Evolutionary conservation across 306 rosid genomes (phyloP).

Genomic region (Cicer chorassanicum): DNA sequence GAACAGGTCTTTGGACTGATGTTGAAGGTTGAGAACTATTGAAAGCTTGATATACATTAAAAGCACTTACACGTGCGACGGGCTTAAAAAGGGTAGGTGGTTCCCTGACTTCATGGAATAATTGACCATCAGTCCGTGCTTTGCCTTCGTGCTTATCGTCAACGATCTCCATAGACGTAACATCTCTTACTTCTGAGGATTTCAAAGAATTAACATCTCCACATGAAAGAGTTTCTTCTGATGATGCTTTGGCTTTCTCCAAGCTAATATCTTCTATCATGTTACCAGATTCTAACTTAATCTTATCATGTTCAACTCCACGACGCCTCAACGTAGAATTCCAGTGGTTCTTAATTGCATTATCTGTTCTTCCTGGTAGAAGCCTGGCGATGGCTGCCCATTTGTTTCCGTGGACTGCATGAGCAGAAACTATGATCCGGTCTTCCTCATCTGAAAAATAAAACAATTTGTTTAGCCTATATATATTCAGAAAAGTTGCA

Average conservation of each 20-base stretch:
- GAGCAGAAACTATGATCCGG: constrained; percentile 83
- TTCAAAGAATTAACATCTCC: constrained; percentile 80
- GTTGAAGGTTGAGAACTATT: constrained; percentile 57
- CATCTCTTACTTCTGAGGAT: constrained; percentile 76
- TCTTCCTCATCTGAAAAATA: constrained; percentile 87
- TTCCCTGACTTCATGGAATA: constrained; percentile 58
- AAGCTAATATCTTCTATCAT: constrained; percentile 65
- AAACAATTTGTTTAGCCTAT: constrained; percentile 40
- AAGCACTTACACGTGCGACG: constrained; percentile 83
- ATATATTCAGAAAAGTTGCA: constrained; percentile 28
- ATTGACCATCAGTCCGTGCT: constrained; percentile 53
- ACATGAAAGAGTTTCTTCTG: constrained; percentile 85
- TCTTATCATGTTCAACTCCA: constrained; percentile 58
- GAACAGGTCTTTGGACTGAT: constrained; percentile 58
- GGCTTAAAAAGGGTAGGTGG: constrained; percentile 76
- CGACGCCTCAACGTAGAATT: constrained; percentile 87
- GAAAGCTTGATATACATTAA: constrained; percentile 62
- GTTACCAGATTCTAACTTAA: constrained; percentile 63
- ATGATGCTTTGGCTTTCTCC: constrained; percentile 84
- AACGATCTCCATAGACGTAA: constrained; percentile 58
- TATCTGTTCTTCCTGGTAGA: constrained; percentile 88
- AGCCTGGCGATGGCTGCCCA: constrained; percentile 93
- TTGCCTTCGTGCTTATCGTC: constrained; percentile 61
- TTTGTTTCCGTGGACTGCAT: constrained; percentile 85
- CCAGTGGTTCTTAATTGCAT: constrained; percentile 95